Conservation (phyloP, 257 asterid species). For the Nicotiana sylvestris region DNA sequence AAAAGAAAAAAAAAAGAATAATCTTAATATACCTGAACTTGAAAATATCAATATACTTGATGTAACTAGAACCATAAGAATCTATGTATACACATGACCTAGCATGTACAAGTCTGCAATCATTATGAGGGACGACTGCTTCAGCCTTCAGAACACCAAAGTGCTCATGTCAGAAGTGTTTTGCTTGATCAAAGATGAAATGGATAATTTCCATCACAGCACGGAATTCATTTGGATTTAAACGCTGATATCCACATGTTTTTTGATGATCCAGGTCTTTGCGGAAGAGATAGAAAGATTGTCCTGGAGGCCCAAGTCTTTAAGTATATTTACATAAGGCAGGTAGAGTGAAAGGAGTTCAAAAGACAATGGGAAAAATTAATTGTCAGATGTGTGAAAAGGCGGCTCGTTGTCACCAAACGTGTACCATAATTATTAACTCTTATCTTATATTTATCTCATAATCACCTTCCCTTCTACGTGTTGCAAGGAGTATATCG, state of each 20-base stretch:
- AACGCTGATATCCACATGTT: conserved; percentile 81
- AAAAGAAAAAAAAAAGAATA: too few relatives aligned
- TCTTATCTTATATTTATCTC: too few relatives aligned
- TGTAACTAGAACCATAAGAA: conserved; percentile 65
- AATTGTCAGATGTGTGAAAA: conserved; percentile 19
- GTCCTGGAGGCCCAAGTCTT: conserved; percentile 82
- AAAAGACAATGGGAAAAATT: conserved; percentile 89
- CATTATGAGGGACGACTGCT: conserved; percentile 67
- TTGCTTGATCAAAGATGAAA: conserved; percentile 39
- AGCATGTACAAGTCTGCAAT: conserved; percentile 89
- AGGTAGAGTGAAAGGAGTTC: conserved; percentile 82
- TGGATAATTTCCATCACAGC: conserved; percentile 47
- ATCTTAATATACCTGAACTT: conserved; percentile 43
- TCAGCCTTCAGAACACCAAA: conserved; percentile 8
- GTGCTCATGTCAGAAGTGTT: conserved; percentile 38
- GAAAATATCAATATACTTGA: conserved; percentile 67
- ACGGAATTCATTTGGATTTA: conserved; percentile 89
- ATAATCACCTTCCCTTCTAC: too few relatives aligned
- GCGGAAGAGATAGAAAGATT: conserved; percentile 64
- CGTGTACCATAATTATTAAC: too few relatives aligned
- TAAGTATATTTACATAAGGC: conserved; percentile 74
- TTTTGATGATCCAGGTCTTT: conserved; percentile 66
- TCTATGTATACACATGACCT: conserved; percentile 78
- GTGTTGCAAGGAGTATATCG: too few relatives aligned
- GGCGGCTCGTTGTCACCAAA: too few relatives aligned